Evolutionary conservation across 305 asterid species (phyloP), one percentile per base, ranked within the genome.

Genomic region (Rubia balearica): DNA sequence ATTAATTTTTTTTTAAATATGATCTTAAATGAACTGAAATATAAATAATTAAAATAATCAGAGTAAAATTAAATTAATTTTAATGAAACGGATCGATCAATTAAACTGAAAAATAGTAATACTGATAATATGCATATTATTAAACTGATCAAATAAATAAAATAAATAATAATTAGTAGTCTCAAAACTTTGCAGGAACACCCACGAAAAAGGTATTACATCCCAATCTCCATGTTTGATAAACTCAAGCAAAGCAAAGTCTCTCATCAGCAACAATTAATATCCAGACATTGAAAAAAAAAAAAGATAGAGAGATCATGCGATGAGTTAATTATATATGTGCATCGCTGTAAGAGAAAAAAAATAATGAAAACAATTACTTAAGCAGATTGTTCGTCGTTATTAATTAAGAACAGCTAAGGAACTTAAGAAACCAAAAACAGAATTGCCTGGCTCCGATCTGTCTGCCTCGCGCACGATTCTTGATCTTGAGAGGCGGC

Each of bases 371-470:
- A 24, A 43, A 67, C 0, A 59, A 48, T 46, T 9, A 27, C 17
- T 36, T 7, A 61, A 61, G 43, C 45, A 55, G 27, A 21, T 21
- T 55, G 61, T 8, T 6, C 3, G 61, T 4, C 33, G 49, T 30
- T 7, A 45, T 9, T 4, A 6, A 22, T 27, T 27, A 14, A 61
- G 64, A 38, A 30, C 13, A 63, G 38, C 46, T 45, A 33, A 45
- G n/a, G 22, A 27, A 61, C 60, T 8, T 8, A 71, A 71, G 59
- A 57, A 30, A 36, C 72, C 24, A 46, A 73, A 65, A 45, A 65
- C 65, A 41, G 46, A 24, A 33, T 74, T 80, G 82, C 84, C 84
- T 80, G 84, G 82, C 81, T 78, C 84, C 79, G 42, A 74, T 79
- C 81, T 80, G 84, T 80, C 77, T 80, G 84, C 84, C 84, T 77